phyloP scores from a whole-genome alignment of 2,329 filamentous ascomycete genomes.

The Xylariomycetidae sp. region DNA sequence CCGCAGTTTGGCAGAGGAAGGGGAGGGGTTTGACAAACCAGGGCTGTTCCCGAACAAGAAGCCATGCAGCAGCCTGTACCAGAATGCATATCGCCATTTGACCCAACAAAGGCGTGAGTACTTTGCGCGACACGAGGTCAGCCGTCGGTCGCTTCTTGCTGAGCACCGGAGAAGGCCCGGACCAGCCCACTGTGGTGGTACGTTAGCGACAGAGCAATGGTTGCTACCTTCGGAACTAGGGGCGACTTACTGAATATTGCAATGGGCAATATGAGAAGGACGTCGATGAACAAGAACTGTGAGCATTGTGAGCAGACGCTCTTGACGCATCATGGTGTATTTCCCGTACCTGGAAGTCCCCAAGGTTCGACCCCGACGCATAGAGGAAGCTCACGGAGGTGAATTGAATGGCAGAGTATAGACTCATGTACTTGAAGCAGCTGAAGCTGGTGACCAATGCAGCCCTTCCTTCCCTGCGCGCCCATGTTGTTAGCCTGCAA shows the following conservation, averaged over 20 bases:
- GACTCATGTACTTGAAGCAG: constrained; percentile 99
- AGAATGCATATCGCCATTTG: constrained; percentile 78
- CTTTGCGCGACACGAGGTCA: constrained; percentile 85
- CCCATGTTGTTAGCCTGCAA: constrained; percentile 8
- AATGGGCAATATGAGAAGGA: constrained; percentile 87
- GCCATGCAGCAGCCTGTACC: constrained; percentile 68
- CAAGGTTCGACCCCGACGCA: constrained; percentile 85
- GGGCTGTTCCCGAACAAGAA: constrained; percentile 67
- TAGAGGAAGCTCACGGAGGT: constrained; percentile 96
- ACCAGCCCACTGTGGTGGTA: constrained; percentile 72
- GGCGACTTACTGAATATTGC: constrained; percentile 74
- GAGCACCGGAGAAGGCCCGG: constrained; percentile 70
- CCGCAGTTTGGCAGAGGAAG: constrained; percentile 29
- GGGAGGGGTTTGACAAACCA: constrained; percentile 50
- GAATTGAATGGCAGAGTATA: constrained; percentile 99
- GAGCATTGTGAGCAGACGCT: constrained; percentile 6
- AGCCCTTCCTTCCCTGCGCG: constrained; percentile 81
- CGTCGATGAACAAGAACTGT: constrained; percentile 87
- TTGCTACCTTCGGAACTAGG: neutral
- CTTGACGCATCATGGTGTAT: neutral
- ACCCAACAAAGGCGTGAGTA: constrained; percentile 80
- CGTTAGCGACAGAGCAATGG: constrained; percentile 9
- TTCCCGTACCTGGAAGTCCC: constrained; percentile 80
- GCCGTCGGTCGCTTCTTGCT: constrained; percentile 84
- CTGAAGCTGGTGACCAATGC: constrained; percentile 97